Evolutionary conservation across 805 yeast genomes (phyloP).

Genomic region (Danielia reshetovae): DNA sequence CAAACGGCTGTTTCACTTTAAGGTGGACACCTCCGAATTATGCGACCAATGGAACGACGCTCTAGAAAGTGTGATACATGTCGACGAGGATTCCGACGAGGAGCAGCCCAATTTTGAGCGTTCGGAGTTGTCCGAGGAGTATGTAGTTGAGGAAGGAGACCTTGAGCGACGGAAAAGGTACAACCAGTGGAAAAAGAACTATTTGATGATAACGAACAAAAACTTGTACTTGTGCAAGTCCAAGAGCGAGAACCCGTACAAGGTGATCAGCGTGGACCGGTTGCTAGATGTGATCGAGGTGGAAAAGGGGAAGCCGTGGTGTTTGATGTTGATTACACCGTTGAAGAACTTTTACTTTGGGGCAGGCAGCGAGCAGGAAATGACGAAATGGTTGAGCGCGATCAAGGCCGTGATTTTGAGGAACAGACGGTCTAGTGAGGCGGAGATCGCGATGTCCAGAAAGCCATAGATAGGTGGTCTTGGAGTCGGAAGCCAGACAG

Average conservation of each 20-base stretch:
- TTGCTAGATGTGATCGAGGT: conserved; percentile 48
- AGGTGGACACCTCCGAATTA: conserved; percentile 8
- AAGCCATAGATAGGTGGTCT: too few species aligned
- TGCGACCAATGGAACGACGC: conserved; percentile 17
- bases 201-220: conserved; percentile 40
- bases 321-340: conserved; percentile 46
- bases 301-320: conserved; percentile 42
- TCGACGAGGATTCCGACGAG: conserved; percentile 4
- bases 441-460: too few species aligned
- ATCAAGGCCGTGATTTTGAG: conserved; percentile 35
- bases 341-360: conserved; percentile 42
- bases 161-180: conserved; percentile 37
- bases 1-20: conserved; percentile 19
- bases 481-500: too few species aligned
- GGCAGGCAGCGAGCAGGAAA: conserved; percentile 42
- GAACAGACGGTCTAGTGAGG: too few species aligned
- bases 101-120: conserved; percentile 8
- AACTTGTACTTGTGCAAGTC: conserved; percentile 39
- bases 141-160: conserved; percentile 37
- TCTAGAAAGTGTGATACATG: conserved; percentile 2
- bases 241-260: conserved; percentile 18
- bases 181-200: conserved; percentile 47
- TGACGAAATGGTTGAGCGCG: conserved; percentile 47
- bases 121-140: conserved; percentile 11
- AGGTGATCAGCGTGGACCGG: conserved; percentile 27